phyloP scores from a whole-genome alignment of 163 green algal genomes.

The Smithsoniella earleae region DNA sequence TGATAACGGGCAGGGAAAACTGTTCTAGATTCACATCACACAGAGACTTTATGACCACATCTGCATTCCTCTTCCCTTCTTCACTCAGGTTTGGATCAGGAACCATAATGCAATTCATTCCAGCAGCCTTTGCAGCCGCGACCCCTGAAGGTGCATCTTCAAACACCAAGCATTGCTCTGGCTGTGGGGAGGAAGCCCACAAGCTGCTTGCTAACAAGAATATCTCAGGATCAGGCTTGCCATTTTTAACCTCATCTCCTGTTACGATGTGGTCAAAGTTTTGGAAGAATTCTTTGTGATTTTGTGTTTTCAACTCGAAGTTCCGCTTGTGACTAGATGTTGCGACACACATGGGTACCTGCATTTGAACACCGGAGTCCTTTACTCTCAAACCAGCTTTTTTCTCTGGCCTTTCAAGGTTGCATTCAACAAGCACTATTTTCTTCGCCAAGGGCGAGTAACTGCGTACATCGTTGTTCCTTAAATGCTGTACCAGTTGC shows the following conservation, averaged over 20 bases:
- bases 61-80: neutral
- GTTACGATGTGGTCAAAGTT: constrained; percentile 68
- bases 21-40: constrained; percentile 50
- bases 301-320: constrained; percentile 70
- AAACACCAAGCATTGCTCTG: constrained; percentile 61
- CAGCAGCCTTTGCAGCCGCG: constrained; percentile 56
- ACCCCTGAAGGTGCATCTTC: constrained; percentile 77
- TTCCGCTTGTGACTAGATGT: constrained; percentile 59
- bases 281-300: constrained; percentile 58
- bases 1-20: no score
- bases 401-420: no score
- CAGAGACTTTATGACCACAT: constrained; percentile 54
- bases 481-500: constrained; percentile 38
- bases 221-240: constrained; percentile 78
- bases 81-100: constrained; percentile 50
- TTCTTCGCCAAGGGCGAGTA: no score
- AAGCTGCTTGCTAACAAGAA: constrained; percentile 52
- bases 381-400: no score
- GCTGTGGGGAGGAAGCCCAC: constrained; percentile 34
- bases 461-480: constrained; percentile 45
- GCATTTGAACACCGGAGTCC: no score
- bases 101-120: constrained; percentile 68
- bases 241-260: constrained; percentile 51
- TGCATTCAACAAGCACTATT: no score
- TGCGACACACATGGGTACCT: constrained; percentile 51